Base-by-base conservation (phyloP, 2,329 filamentous ascomycete genomes). In the Cadophora gregata region DNA sequence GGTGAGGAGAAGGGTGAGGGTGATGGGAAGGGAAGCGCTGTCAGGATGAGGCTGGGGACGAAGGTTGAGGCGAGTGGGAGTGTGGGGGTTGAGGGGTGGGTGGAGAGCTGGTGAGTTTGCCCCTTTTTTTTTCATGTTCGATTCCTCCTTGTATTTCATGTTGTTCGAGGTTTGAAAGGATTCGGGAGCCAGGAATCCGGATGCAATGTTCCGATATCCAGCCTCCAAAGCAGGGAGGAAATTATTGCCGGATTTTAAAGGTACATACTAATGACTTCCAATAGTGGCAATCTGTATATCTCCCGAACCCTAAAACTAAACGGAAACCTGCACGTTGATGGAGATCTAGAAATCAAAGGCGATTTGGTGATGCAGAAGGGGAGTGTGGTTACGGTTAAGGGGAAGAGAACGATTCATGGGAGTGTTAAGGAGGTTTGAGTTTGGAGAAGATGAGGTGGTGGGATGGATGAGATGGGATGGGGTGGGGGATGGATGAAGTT, bases 371-470 rank as follows among this genome's bases (percentile, higher is more conserved):
- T 75, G 36, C 33, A 55, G 36, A 65, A 66, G 29, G 69, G 72
- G 0, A 63, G 67, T 12, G 48, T 67, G 24, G 53, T 74, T 29
- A 65, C 68, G 55, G 69, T 74, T 10, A 65, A 71, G 59, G 72
- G 72, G 4, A 74, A 64, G 59, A 71, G 69, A n/a, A 74, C 71
- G 4, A 67, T 74, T 59, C 68, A 72, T 66, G 72, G 72, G 4
- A 72, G 64, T 53, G 36, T 74, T 16, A 62, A 67, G 47, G 63
- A 67, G 33, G 51, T 56, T 29, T 58, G 55, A 38, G 6, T 9
- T n/a, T 53, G 21, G 19, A 14, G 14, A 1, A n/a, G 31, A 12
- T 9, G 36, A 42, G 36, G n/a, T n/a, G n/a, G n/a, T n/a, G n/a
- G n/a, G n/a, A n/a, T n/a, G n/a, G n/a, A n/a, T n/a, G n/a, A n/a